Conservation (phyloP, 306 rosid species). For the Cucurbita maxima region DNA sequence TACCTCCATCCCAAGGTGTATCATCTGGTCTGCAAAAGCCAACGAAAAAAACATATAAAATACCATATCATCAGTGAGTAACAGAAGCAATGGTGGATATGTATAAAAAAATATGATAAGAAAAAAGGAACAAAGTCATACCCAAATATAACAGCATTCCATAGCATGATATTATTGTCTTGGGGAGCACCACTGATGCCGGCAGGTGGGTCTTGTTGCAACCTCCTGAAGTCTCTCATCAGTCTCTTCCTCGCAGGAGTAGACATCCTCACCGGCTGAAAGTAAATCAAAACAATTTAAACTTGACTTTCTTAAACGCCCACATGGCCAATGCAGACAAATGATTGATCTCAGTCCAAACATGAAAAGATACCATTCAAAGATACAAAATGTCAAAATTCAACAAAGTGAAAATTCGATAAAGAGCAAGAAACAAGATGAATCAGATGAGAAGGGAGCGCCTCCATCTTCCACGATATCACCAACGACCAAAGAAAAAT, state of each 20-base stretch:
- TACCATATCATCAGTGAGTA: neutral
- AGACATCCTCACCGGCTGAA: constrained; percentile 74
- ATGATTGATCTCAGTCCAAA: neutral
- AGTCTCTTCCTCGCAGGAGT: constrained; percentile 87
- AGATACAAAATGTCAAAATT: neutral
- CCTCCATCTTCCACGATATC: neutral
- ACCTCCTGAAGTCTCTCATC: constrained; percentile 90
- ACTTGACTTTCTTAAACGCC: neutral
- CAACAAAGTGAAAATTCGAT: neutral
- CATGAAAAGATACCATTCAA: neutral
- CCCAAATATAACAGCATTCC: constrained; percentile 99
- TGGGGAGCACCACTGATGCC: constrained; percentile 97
- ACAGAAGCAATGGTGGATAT: neutral
- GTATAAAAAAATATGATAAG: neutral
- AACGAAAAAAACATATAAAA: constrained; percentile 14
- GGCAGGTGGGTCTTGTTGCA: constrained; percentile 91
- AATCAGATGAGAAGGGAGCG: neutral
- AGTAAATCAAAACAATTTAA: constrained; percentile 10
- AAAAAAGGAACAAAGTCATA: constrained; percentile 8
- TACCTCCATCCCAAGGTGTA: constrained; percentile 99
- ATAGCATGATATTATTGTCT: constrained; percentile 85
- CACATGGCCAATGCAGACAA: neutral
- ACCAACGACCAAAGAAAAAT: neutral
- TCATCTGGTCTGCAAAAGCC: constrained; percentile 81
- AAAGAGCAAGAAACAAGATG: neutral